Conservation (phyloP, 129 eudicot genomes). For the Flaveria ramosissima region DNA sequence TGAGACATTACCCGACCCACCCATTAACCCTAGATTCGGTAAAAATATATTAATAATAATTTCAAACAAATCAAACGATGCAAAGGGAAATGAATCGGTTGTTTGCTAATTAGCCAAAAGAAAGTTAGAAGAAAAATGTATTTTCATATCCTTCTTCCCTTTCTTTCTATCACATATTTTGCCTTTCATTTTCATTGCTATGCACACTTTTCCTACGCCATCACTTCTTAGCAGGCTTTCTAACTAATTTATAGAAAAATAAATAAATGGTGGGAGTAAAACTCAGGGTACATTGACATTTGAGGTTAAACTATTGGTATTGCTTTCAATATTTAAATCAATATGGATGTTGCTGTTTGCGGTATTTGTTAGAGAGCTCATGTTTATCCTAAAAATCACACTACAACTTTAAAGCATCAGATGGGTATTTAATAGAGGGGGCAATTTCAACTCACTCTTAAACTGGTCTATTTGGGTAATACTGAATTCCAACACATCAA, state of each 20-base stretch:
- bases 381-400: background rate
- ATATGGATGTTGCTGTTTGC: background rate
- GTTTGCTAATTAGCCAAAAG: background rate
- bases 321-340: background rate
- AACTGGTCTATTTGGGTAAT: background rate
- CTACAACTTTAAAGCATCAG: background rate
- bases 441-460: background rate
- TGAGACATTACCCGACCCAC: background rate
- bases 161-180: background rate
- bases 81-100: background rate
- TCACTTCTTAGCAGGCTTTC: background rate
- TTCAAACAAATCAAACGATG: background rate
- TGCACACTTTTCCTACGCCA: background rate
- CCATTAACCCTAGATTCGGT: background rate
- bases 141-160: background rate
- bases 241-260: no score
- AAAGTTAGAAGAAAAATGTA: no score
- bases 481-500: background rate
- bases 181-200: background rate
- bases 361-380: background rate
- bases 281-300: background rate
- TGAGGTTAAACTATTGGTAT: background rate
- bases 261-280: background rate
- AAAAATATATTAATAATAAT: no score
- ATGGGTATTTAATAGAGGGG: background rate